Evolutionary conservation across 2,329 filamentous ascomycete genomes (phyloP).

Genomic region (Clarireedia homoeocarpa): DNA sequence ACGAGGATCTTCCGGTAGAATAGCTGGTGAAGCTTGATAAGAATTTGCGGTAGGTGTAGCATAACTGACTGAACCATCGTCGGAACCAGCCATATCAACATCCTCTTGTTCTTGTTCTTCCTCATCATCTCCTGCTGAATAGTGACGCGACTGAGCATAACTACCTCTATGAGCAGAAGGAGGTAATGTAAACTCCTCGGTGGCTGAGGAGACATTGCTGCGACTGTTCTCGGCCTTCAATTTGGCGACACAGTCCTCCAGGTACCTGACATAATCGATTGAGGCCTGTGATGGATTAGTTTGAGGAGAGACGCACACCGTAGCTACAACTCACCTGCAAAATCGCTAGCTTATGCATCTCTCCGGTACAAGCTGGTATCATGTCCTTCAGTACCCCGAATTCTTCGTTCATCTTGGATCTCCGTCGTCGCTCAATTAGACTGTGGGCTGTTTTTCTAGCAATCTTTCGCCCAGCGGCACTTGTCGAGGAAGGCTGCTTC

Average conservation of each 20-base stretch:
- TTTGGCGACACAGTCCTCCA: conserved; percentile 79
- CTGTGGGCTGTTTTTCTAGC: conserved; percentile 95
- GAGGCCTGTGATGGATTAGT: conserved; percentile 57
- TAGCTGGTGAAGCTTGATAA: conserved; percentile 42
- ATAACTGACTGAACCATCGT: conserved; percentile 41
- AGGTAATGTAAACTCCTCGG: conserved; percentile 18
- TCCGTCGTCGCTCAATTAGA: conserved; percentile 78
- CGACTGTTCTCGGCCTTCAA: conserved; percentile 51
- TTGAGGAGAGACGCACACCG: not conserved
- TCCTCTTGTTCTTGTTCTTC: conserved; percentile 33
- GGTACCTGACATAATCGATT: conserved; percentile 91
- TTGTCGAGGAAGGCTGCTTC: conserved; percentile 69
- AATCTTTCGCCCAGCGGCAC: conserved; percentile 86
- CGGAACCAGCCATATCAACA: conserved; percentile 54
- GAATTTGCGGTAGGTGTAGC: conserved; percentile 25
- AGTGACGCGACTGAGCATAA: conserved; percentile 30
- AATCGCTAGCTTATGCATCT: conserved; percentile 97
- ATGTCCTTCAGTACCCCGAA: conserved; percentile 88
- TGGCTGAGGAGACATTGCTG: conserved; percentile 17
- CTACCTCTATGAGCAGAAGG: conserved; percentile 17
- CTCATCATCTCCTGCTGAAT: conserved; percentile 37
- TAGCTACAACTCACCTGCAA: conserved; percentile 60
- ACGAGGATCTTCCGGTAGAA: conserved; percentile 39
- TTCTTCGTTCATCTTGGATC: conserved; percentile 99
- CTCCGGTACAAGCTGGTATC: conserved; percentile 91